Conservation (phyloP, 768 basidiomycete genomes). For the Boletellus ananiceps region DNA sequence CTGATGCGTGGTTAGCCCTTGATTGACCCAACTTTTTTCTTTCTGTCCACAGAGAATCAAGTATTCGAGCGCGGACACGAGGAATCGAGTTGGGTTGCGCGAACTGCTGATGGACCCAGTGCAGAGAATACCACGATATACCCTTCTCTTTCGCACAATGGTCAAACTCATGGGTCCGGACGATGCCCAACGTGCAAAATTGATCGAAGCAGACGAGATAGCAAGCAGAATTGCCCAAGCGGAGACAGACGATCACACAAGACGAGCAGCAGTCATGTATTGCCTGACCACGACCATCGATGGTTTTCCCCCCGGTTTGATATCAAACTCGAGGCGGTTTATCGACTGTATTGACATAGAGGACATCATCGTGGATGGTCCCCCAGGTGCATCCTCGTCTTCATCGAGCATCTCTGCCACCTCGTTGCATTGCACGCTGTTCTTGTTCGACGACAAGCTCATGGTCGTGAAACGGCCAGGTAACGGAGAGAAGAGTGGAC, state of each 20-base stretch:
- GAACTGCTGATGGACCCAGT: conserved; percentile 96
- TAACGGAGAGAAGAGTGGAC: conserved; percentile 72
- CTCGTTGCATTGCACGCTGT: conserved; percentile 77
- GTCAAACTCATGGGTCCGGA: conserved; percentile 78
- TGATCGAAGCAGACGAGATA: conserved; percentile 81
- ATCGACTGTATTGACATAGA: conserved; percentile 93
- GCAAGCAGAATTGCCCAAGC: conserved; percentile 89
- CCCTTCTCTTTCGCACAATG: conserved; percentile 88
- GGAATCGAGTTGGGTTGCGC: conserved; percentile 81
- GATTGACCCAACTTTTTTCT: conserved; percentile 2
- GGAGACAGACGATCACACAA: conserved; percentile 89
- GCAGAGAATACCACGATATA: conserved; percentile 93
- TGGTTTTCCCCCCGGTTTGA: conserved; percentile 85
- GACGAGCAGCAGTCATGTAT: conserved; percentile 83
- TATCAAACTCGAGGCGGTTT: conserved; percentile 82
- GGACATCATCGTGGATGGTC: conserved; percentile 57
- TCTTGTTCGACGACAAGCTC: conserved; percentile 93
- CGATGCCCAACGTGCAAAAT: conserved; percentile 73
- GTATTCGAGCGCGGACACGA: conserved; percentile 69
- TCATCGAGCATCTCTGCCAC: conserved; percentile 39
- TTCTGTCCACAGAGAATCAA: conserved; percentile 65
- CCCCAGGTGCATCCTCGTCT: conserved; percentile 38
- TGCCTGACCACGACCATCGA: conserved; percentile 82
- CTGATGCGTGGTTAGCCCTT: conserved; percentile 7
- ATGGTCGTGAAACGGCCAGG: conserved; percentile 84